Evolutionary conservation across 2,329 filamentous ascomycete genomes (phyloP).

Genomic region (Monosporascus cannonballus): DNA sequence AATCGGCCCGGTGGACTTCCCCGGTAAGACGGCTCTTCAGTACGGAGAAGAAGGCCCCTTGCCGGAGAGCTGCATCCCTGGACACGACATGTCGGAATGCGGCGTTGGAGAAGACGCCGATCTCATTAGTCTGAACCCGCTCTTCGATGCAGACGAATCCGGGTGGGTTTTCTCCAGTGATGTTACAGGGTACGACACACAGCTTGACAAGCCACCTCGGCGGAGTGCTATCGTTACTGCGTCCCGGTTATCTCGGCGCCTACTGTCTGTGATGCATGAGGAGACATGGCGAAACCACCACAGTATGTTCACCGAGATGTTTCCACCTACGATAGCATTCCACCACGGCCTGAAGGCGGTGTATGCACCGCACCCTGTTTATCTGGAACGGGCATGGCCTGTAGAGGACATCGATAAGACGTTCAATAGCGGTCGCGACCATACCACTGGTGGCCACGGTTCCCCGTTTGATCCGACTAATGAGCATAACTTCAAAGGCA

Average conservation of each 20-base stretch:
- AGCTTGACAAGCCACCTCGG: slow-evolving; percentile 53
- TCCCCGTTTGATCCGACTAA: slow-evolving; percentile 63
- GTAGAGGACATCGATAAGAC: slow-evolving; percentile 63
- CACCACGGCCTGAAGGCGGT: slow-evolving; percentile 75
- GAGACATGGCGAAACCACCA: slow-evolving; percentile 62
- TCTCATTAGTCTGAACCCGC: slow-evolving; percentile 70
- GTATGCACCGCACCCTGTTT: slow-evolving; percentile 77
- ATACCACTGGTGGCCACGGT: slow-evolving; percentile 57
- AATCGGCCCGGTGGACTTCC: slow-evolving; percentile 60
- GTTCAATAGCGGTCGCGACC: slow-evolving; percentile 71
- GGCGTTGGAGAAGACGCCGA: slow-evolving; percentile 68
- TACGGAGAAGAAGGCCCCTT: slow-evolving; percentile 51
- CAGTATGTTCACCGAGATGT: slow-evolving; percentile 77
- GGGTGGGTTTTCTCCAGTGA: slow-evolving; percentile 69
- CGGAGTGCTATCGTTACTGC: slow-evolving; percentile 68
- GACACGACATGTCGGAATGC: slow-evolving; percentile 46
- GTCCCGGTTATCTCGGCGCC: slow-evolving; percentile 58
- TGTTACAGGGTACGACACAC: slow-evolving; percentile 59
- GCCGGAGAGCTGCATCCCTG: slow-evolving; percentile 47
- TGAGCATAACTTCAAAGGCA: slow-evolving; percentile 78
- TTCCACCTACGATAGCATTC: slow-evolving; percentile 62
- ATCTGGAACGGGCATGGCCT: slow-evolving; percentile 69
- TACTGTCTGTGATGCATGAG: slow-evolving; percentile 68
- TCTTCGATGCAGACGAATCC: slow-evolving; percentile 66
- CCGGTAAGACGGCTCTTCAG: slow-evolving; percentile 39